Evolutionary conservation across 1,284 basidiomycete genomes (phyloP), one percentile per base, ranked within the genome.

Genomic region (Fistulinella cinereoalba): DNA sequence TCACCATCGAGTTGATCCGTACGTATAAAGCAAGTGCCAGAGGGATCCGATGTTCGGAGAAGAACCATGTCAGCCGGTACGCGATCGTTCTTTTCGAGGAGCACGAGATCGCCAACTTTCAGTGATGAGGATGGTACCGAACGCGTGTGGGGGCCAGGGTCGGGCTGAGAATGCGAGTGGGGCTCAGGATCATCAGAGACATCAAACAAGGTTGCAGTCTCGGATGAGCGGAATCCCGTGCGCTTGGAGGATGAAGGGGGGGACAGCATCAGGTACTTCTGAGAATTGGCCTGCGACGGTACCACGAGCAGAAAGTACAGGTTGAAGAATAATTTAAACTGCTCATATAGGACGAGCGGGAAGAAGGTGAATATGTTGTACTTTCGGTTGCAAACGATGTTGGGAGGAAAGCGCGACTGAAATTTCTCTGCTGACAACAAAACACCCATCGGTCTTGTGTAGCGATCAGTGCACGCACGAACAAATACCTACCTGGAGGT

Each of bases 261-360:
- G 38, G 88, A 83, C 7, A 98, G 77, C 43, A 92, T 79, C 46
- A 91, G 79, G 66, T 98, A 99, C 47, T 85, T 85, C 40, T 91
- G 86, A 0, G 94, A 96, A 65, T 99, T 99, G 52, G 94, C 94
- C 67, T 99, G 96, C 24, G 90, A 94, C 4, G 99, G 74, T 0
- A 96, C 96, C 13, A 99, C 97, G 12, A 98, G 83, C 4, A 99
- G 81, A 65, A 99, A 99, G 71, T 99, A 99, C 12, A 99, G 79
- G 67, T 99, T 99, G 85, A 97, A 99, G 76, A 99, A 99, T 77
- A 97, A 98, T 71, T 98, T 99, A 87, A 99, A 99, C 69, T 99
- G 97, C 68, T 98, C 95, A 69, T 98, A 99, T 65, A 99, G 85
- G 36, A 99, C 95, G 52, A 97, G 80, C 0, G 96, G 96, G 4